A percentile compares a stretch with the other conserved stretches of the same genome.
Conservation (phyloP, 352 stramenopile genomes). For the Pythium angustatum region DNA sequence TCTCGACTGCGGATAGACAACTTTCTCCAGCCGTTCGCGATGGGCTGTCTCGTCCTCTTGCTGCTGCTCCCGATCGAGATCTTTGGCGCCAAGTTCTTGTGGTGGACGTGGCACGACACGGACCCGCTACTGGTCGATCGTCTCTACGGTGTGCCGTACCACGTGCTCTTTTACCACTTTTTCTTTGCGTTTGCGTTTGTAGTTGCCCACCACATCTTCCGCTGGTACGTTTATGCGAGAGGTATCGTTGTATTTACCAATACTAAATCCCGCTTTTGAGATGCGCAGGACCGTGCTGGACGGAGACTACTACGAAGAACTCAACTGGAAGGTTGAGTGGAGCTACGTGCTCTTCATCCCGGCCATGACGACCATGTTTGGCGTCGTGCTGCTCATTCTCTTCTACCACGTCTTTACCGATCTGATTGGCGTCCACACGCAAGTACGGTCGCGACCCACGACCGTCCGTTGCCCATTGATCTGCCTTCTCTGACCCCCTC, state of each 20-base stretch:
- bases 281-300: conserved; percentile 49
- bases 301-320: conserved; percentile 63
- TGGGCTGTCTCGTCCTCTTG: conserved; percentile 56
- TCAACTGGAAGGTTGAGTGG: conserved; percentile 66
- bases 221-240: conserved; percentile 36
- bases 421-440: conserved; percentile 52
- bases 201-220: conserved; percentile 53
- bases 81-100: conserved; percentile 77
- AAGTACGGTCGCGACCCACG: conserved; percentile 30
- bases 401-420: conserved; percentile 65
- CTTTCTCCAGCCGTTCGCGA: conserved; percentile 71
- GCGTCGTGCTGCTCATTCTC: conserved; percentile 57
- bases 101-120: conserved; percentile 87
- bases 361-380: conserved; percentile 49
- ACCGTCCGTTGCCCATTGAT: too few relatives aligned
- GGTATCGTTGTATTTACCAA: neutral
- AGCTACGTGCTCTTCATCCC: conserved; percentile 60
- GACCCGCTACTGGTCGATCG: conserved; percentile 64
- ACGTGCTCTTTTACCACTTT: conserved; percentile 68
- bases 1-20: conserved; percentile 69
- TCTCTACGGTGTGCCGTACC: conserved; percentile 63
- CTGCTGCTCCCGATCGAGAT: conserved; percentile 75
- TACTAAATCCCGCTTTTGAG: neutral
- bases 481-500: neutral
- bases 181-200: conserved; percentile 61